These are phyloP conservation scores for Arachis monticola DNA, from an alignment of 331 rosid species.

Conservation along the genomic window DNA sequence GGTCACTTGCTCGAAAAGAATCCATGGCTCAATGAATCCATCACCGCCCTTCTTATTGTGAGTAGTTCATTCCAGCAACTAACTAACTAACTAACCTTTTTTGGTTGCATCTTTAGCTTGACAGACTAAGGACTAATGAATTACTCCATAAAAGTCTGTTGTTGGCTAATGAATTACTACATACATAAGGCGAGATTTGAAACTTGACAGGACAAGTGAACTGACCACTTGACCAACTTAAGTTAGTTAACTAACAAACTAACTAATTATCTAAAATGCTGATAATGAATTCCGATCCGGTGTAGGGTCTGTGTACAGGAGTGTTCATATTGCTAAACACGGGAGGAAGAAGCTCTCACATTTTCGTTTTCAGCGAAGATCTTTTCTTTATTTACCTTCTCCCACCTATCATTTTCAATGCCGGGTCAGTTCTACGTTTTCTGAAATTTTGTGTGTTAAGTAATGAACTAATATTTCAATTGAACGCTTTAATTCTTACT, in stretches of 20 bases:
- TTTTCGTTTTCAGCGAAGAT: conserved; percentile 81
- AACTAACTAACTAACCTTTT: no score
- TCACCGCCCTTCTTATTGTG: conserved; percentile 83
- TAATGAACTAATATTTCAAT: background rate
- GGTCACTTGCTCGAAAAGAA: conserved; percentile 87
- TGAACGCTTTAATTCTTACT: conserved; percentile 3
- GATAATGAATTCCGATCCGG: no score
- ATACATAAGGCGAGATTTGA: no score
- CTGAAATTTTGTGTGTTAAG: no score
- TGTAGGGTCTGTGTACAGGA: conserved; percentile 89
- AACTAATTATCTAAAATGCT: no score
- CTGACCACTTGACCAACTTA: no score
- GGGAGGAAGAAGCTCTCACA: conserved; percentile 90
- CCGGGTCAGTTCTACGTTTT: conserved; percentile 62
- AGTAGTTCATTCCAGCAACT: conserved; percentile 30
- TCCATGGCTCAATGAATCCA: conserved; percentile 94
- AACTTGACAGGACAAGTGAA: no score
- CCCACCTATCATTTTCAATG: conserved; percentile 99
- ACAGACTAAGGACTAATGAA: no score
- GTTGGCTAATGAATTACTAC: no score
- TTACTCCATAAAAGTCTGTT: no score
- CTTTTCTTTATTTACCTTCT: conserved; percentile 97
- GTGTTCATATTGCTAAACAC: conserved; percentile 67
- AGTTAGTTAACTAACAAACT: no score
- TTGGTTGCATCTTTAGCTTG: no score